phyloP scores from a whole-genome alignment of 1,284 basidiomycete genomes.

The Microbotryomycetes sp. region DNA sequence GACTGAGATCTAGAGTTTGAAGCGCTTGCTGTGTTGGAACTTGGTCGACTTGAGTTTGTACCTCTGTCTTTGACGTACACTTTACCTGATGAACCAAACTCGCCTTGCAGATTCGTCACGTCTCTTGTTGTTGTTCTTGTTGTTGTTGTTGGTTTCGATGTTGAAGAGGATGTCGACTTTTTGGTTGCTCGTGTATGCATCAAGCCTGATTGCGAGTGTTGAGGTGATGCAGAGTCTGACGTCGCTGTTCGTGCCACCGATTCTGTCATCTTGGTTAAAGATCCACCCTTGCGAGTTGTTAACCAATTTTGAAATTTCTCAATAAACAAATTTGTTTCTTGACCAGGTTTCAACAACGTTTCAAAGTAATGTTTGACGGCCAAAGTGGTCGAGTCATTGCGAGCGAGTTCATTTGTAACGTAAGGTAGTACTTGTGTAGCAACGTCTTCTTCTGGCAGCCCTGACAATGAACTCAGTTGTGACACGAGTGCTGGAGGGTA shows the following conservation, averaged over 20 bases:
- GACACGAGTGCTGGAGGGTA: background rate
- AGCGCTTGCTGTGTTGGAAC: too few species aligned
- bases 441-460: background rate
- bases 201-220: too few species aligned
- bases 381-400: too few species aligned
- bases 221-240: too few species aligned
- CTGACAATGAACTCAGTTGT: background rate
- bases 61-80: too few species aligned
- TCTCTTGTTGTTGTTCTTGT: too few species aligned
- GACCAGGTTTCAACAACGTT: background rate
- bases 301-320: background rate
- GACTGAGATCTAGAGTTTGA: too few species aligned
- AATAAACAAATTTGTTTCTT: background rate
- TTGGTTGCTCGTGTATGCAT: background rate
- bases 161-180: background rate
- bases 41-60: too few species aligned
- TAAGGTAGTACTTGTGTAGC: background rate
- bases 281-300: background rate
- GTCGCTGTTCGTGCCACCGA: too few species aligned
- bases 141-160: background rate
- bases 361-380: background rate
- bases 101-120: too few species aligned
- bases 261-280: too few species aligned
- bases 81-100: too few species aligned
- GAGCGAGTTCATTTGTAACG: background rate